These are phyloP conservation scores for Cubamyces sp. DNA, from an alignment of 768 basidiomycete species.

Conservation along the genomic window DNA sequence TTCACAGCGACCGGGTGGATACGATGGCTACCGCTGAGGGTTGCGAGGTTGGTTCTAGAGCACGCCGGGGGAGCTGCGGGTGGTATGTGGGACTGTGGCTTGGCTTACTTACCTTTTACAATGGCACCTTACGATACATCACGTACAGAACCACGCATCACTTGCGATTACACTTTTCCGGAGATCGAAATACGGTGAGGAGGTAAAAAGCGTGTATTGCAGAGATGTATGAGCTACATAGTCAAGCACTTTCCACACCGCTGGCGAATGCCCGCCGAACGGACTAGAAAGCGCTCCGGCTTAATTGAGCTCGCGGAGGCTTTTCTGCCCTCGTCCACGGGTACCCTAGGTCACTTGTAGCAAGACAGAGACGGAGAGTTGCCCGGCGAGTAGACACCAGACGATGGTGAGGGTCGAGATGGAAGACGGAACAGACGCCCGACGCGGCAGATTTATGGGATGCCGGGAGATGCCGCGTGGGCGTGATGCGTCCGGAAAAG, in stretches of 20 bases:
- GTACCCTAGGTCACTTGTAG: slow-evolving; percentile 56
- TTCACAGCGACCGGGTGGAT: neutral
- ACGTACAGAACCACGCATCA: too few relatives aligned
- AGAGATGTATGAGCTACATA: slow-evolving; percentile 67
- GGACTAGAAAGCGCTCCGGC: slow-evolving; percentile 68
- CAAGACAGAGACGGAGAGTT: slow-evolving; percentile 54
- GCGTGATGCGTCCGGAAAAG: neutral
- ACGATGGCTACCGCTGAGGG: too few relatives aligned
- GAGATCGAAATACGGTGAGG: neutral
- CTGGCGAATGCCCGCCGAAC: slow-evolving; percentile 40
- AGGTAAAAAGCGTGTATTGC: neutral
- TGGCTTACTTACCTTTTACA: too few relatives aligned
- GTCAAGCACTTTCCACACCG: slow-evolving; percentile 68
- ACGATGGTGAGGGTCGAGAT: slow-evolving; percentile 45
- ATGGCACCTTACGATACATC: too few relatives aligned
- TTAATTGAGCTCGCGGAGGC: slow-evolving; percentile 66
- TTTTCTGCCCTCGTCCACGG: slow-evolving; percentile 48
- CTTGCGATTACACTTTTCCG: neutral
- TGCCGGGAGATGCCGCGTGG: slow-evolving; percentile 15
- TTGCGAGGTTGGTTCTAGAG: too few relatives aligned
- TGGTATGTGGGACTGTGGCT: too few relatives aligned
- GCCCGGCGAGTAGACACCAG: slow-evolving; percentile 42
- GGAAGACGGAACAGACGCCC: slow-evolving; percentile 15
- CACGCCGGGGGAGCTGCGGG: too few relatives aligned
- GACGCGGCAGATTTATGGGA: neutral